Conservation (phyloP, 2,329 filamentous ascomycete genomes). For the Chlorencoelia australis region DNA sequence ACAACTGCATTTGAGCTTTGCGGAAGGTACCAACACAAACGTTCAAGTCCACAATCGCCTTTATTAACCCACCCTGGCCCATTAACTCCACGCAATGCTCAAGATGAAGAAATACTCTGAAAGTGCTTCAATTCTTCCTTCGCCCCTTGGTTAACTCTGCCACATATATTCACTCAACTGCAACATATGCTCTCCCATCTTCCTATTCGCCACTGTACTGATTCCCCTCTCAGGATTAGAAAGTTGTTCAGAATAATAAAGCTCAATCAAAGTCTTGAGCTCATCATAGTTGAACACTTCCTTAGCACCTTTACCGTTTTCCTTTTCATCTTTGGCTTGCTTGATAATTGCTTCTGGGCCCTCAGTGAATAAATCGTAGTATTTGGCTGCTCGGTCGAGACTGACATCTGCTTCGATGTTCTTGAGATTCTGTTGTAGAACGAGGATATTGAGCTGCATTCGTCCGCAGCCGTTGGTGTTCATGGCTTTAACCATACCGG, state of each 20-base stretch:
- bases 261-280: constrained; percentile 53
- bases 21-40: too few relatives aligned
- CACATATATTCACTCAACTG: constrained; percentile 65
- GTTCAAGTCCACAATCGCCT: too few relatives aligned
- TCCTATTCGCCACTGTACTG: constrained; percentile 53
- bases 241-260: constrained; percentile 59
- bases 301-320: constrained; percentile 20
- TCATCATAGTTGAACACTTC: constrained; percentile 54
- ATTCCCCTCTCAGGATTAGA: constrained; percentile 59
- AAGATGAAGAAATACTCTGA: too few relatives aligned
- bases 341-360: constrained; percentile 56
- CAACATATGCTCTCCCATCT: constrained; percentile 60
- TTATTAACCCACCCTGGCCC: too few relatives aligned
- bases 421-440: constrained; percentile 93
- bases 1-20: too few relatives aligned
- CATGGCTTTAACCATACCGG: constrained; percentile 65
- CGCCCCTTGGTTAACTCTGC: constrained; percentile 33
- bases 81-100: too few relatives aligned
- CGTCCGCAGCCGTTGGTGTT: constrained; percentile 74
- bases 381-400: constrained; percentile 52
- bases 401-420: constrained; percentile 69
- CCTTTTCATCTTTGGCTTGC: constrained; percentile 38
- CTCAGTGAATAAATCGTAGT: constrained; percentile 57
- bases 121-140: background rate
- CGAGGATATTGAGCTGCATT: constrained; percentile 88